phyloP scores from a whole-genome alignment of 2,329 filamentous ascomycete species.

The Penicillium sp. region DNA sequence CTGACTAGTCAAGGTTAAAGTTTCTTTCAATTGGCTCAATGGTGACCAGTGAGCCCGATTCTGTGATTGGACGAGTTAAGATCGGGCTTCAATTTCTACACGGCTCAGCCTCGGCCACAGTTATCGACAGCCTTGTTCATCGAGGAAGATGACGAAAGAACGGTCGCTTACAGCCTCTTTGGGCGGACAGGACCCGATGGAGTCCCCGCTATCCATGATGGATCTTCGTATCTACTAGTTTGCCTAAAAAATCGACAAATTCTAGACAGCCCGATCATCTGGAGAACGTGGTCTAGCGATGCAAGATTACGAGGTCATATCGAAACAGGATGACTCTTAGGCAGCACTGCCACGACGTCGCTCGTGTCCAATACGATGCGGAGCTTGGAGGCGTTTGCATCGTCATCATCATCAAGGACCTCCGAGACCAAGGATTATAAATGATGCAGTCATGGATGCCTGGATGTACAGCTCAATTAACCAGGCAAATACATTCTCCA shows the following conservation, averaged over 20 bases:
- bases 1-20: no score
- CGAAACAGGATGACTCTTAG: constrained; percentile 1
- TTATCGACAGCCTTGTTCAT: no score
- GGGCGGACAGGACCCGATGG: not conserved
- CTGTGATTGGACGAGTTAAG: not conserved
- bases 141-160: not conserved
- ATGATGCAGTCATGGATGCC: not conserved
- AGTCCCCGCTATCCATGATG: not conserved
- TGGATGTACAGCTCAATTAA: not conserved
- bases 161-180: not conserved
- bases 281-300: not conserved
- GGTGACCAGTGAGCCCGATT: not conserved
- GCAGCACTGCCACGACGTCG: constrained; percentile 3
- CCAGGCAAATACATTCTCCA: not conserved
- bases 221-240: not conserved
- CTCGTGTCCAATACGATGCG: not conserved
- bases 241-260: not conserved
- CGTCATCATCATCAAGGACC: no score
- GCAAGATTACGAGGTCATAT: not conserved
- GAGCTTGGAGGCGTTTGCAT: not conserved
- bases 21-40: not conserved
- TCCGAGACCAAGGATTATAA: not conserved
- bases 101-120: not conserved
- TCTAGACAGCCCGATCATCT: not conserved
- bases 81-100: not conserved